phyloP scores from a whole-genome alignment of 768 basidiomycete species.

The Mrakia gelida region DNA sequence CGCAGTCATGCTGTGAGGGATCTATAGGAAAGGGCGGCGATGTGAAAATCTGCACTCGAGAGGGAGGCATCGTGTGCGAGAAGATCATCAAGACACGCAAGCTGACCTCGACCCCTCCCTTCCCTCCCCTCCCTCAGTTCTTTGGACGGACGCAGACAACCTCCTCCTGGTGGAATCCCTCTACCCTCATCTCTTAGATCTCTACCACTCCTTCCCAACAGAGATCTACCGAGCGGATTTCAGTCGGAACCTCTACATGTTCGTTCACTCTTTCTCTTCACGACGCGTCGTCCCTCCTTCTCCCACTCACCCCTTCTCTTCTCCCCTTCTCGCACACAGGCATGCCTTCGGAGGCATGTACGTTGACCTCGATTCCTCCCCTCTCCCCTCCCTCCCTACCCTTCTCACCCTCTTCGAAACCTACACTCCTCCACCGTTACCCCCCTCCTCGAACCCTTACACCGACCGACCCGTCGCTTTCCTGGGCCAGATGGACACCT shows the following conservation, averaged over 20 bases:
- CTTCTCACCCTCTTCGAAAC: conserved; percentile 7
- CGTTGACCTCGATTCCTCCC: conserved; percentile 34
- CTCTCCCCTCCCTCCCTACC: not conserved
- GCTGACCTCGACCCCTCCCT: not conserved
- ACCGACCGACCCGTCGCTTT: conserved; percentile 1
- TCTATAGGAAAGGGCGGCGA: no score
- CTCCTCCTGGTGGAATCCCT: conserved; percentile 24
- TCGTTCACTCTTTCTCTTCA: conserved; percentile 23
- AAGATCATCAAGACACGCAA: no score
- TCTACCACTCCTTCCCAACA: conserved; percentile 30
- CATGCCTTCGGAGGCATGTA: conserved; percentile 32
- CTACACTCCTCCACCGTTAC: conserved; percentile 25
- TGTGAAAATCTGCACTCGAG: no score
- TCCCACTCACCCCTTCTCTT: not conserved
- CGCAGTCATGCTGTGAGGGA: no score
- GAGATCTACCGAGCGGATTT: conserved; percentile 36
- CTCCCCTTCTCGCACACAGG: not conserved
- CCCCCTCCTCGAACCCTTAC: not conserved
- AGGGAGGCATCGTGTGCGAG: no score
- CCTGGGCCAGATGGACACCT: conserved; percentile 1
- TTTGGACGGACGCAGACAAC: conserved; percentile 37
- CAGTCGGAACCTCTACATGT: conserved; percentile 36
- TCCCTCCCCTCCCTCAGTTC: conserved; percentile 23
- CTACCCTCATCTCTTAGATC: conserved; percentile 31
- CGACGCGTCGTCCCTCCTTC: not conserved